Percentiles rank a stretch among this genome's conserved stretches.
phyloP scores from a whole-genome alignment of 352 stramenopile species.

The Pythium inflatum region DNA sequence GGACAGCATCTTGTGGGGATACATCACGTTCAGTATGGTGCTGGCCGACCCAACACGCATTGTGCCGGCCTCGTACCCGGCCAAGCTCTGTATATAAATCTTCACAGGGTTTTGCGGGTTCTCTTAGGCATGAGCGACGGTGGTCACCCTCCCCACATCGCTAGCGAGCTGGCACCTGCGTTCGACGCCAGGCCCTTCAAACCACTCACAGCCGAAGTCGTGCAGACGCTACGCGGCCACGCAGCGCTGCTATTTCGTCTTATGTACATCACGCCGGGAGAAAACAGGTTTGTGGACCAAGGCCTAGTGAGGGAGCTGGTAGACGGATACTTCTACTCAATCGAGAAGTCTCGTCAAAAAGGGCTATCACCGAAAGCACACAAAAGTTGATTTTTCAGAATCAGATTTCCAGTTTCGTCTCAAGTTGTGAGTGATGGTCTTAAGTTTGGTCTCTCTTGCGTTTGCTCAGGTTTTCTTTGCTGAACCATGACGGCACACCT shows the following conservation, averaged over 20 bases:
- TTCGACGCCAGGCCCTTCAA: neutral
- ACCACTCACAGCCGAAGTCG: neutral
- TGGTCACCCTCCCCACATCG: neutral
- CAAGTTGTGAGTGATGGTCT: too few species aligned
- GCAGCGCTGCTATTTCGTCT: neutral
- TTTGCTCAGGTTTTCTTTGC: too few species aligned
- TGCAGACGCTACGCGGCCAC: constrained; percentile 1
- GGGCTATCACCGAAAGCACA: too few species aligned
- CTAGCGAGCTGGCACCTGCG: neutral
- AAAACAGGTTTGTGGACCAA: too few species aligned
- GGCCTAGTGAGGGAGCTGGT: too few species aligned
- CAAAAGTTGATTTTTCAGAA: too few species aligned
- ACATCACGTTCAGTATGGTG: constrained; percentile 4
- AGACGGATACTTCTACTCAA: too few species aligned
- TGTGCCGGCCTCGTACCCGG: neutral
- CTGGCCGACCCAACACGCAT: neutral
- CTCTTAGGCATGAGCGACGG: neutral
- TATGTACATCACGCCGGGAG: neutral
- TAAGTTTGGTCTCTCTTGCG: too few species aligned
- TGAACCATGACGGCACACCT: constrained; percentile 13
- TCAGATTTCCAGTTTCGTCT: too few species aligned
- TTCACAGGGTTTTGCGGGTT: neutral
- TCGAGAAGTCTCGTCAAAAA: too few species aligned
- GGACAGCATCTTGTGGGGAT: neutral
- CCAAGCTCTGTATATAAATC: too few species aligned